Conservation (phyloP, 495 filamentous ascomycete species). For the Penicillium paxilli region DNA sequence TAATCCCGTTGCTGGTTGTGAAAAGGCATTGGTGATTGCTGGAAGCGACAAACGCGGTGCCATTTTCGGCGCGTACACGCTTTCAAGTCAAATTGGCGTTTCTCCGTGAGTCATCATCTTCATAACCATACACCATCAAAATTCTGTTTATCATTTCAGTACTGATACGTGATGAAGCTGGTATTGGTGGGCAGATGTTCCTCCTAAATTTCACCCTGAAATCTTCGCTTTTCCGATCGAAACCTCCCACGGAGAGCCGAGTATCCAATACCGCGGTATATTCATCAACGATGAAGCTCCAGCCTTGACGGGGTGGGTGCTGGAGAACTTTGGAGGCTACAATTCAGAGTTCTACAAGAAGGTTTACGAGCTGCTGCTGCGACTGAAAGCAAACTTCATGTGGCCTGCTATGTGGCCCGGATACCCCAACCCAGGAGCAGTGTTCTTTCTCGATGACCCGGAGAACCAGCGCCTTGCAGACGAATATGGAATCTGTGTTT, state of each 20-base stretch:
- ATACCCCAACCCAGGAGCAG: constrained; percentile 41
- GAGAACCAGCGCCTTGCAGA: constrained; percentile 68
- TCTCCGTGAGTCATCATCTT: constrained; percentile 45
- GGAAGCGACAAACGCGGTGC: constrained; percentile 68
- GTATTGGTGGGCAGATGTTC: constrained; percentile 76
- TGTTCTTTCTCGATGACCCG: constrained; percentile 70
- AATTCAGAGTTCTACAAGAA: constrained; percentile 64
- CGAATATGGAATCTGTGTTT: constrained; percentile 71
- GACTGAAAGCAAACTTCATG: constrained; percentile 70
- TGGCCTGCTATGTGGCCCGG: constrained; percentile 69
- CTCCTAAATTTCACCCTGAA: constrained; percentile 49
- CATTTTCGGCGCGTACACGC: constrained; percentile 72
- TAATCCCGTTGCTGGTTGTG: constrained; percentile 56
- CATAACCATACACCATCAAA: background rate
- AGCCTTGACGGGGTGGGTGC: constrained; percentile 68
- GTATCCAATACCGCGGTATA: constrained; percentile 73
- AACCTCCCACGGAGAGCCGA: constrained; percentile 61
- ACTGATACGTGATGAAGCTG: constrained; percentile 45
- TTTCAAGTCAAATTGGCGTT: constrained; percentile 76
- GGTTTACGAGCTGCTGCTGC: constrained; percentile 71
- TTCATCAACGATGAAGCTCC: constrained; percentile 82
- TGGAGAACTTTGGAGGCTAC: constrained; percentile 57
- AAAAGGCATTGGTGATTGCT: constrained; percentile 65
- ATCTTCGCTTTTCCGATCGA: constrained; percentile 54
- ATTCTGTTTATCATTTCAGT: too few relatives aligned